phyloP scores from a whole-genome alignment of 2,329 filamentous ascomycete genomes.

The Stachybotrys elegans region DNA sequence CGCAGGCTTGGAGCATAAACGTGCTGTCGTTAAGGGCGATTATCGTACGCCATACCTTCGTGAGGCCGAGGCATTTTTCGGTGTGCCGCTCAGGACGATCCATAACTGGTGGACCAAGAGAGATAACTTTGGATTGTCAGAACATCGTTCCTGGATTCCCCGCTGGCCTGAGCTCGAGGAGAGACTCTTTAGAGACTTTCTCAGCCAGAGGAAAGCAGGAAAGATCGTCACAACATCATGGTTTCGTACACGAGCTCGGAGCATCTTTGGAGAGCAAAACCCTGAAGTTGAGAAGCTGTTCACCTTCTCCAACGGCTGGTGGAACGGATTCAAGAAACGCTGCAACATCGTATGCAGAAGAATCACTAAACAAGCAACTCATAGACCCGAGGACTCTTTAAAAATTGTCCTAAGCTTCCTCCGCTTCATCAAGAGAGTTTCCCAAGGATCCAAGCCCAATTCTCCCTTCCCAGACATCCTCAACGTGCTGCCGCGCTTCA shows the following conservation, averaged over 20 bases:
- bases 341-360: not conserved
- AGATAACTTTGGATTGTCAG: not conserved
- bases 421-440: not conserved
- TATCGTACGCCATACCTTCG: not conserved
- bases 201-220: not conserved
- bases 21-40: too few relatives aligned
- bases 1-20: too few relatives aligned
- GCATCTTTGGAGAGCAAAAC: not conserved
- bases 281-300: not conserved
- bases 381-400: not conserved
- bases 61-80: not conserved
- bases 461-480: not conserved
- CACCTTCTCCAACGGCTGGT: not conserved
- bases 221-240: not conserved
- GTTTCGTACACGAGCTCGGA: not conserved
- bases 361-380: not conserved
- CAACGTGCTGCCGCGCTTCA: not conserved
- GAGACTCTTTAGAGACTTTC: not conserved
- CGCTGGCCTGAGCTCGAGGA: not conserved
- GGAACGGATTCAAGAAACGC: not conserved
- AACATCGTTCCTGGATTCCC: not conserved
- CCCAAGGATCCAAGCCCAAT: too few relatives aligned
- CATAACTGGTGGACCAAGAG: not conserved
- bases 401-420: not conserved
- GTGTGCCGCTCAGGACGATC: not conserved